Evolutionary conservation across 352 stramenopile genomes (phyloP), one percentile per base, ranked within the genome.

Genomic region (Globisporangium paddicum): DNA sequence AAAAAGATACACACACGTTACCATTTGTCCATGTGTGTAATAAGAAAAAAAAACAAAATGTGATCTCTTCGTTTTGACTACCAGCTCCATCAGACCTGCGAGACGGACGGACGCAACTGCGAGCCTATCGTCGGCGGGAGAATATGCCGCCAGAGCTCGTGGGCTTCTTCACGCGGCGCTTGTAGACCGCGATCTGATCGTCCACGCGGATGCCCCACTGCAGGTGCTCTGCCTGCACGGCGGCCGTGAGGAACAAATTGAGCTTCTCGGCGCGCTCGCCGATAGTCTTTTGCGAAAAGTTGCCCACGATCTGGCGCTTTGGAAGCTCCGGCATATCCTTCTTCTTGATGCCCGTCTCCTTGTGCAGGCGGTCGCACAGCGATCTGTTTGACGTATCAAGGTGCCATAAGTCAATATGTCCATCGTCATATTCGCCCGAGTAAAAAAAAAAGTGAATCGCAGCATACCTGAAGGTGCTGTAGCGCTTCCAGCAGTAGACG

Each of bases 201-300:
- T 95, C 86, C 45, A 95, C 82, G 38, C 82, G 83, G 57, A 95
- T 92, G 49, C 86, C 86, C 86, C 86, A 95, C 65, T 95, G 86
- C 57, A 95, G 54, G 58, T 95, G 83, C 53, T 93, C 86, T 21
- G 83, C 83, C 50, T 79, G 74, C 34, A 90, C 82, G 6, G 86
- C 83, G 16, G 83, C 83, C 38, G 73, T 81, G 45, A 95, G 47
- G 52, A 95, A 95, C 38, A 86, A 42, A 56, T 95, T 95, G 34
- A 95, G 72, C 69, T 95, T 95, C 65, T 93, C 83, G 6, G 82
- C 83, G 60, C 86, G 86, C 60, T 93, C 86, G 38, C 77, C 73
- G 40, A 95, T 90, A 42, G 73, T 89, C 48, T 88, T 78, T 49
- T 90, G 75, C 14, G 83, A 91, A 48, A 89, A 90, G 72, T 95